Evolutionary conservation across 768 basidiomycete species (phyloP), one percentile per base, ranked within the genome.

Genomic region (Phlegmacium glaucopus): DNA sequence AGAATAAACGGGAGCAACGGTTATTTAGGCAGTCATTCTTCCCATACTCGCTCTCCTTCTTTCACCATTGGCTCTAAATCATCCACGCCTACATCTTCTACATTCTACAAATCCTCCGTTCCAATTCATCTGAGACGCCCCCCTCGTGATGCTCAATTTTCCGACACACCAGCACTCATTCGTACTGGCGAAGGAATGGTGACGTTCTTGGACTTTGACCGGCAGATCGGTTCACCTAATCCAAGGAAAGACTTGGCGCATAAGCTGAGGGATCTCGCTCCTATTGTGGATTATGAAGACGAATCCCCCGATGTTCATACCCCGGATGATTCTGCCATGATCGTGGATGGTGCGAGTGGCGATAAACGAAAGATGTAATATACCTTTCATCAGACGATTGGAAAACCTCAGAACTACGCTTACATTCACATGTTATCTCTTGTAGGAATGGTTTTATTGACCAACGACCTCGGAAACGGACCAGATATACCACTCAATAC

Each of bases 141-240:
- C 10, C 64, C 70, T 37, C 65, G 67, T 44, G 75, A 82, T 55
- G 60, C 72, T 0, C 67, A 76, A 3, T 90, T 92, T 53, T 67
- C 71, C 4, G 89, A 93, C 30, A 75, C 75, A 38, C 78, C 79
- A 4, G 87, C 87, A 0, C 76, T 92, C 11, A 60, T 78, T 10
- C 83, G 91, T 13, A 87, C 88, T 0, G 70, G 80, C 0, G 75
- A 81, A 48, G 82, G 83, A n/a, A 94, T 94, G 91, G 61, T 72
- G 3, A 54, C 70, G 44, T 91, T 92, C 55, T 63, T 63, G 22
- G 71, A 79, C 41, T 69, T 92, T 6, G 86, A 90, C 50, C 59
- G 49, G 9, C 77, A 77, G 13, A 58, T 85, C 10, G 72, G 75
- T 11, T 42, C 49, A 5, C 42, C 55, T 5, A 39, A 56, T 42